Percentiles rank a stretch among this genome's conserved stretches.
These are phyloP conservation scores for Porphyridium purpureum DNA, from an alignment of 23 red algal genomes.

Conservation along the genomic window DNA sequence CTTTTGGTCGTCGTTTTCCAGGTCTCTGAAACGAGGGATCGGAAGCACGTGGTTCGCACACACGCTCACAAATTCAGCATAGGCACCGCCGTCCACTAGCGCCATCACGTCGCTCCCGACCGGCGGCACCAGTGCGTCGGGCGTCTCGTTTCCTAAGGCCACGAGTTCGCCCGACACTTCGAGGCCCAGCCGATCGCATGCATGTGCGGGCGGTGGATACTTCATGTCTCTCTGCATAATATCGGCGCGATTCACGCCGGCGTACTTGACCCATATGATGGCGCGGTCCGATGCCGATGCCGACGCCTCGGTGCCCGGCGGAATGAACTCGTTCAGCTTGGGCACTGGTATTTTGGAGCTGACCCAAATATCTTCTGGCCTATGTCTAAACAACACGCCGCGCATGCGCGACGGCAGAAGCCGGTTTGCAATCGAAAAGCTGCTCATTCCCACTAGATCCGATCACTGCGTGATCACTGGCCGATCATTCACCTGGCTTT, in stretches of 20 bases:
- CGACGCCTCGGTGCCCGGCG: too few species aligned
- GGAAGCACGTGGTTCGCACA: background rate
- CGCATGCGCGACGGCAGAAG: too few species aligned
- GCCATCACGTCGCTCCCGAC: slow-evolving; percentile 2
- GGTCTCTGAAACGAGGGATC: too few species aligned
- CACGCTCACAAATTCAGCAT: slow-evolving; percentile 3
- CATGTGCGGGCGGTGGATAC: slow-evolving; percentile 9
- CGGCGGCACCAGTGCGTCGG: background rate
- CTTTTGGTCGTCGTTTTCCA: background rate
- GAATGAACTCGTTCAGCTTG: too few species aligned
- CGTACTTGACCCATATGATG: background rate
- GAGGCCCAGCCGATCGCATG: slow-evolving; percentile 1
- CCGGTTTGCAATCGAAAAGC: too few species aligned
- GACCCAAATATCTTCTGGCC: too few species aligned
- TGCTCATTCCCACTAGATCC: too few species aligned
- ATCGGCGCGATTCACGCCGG: slow-evolving; percentile 14
- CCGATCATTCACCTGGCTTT: too few species aligned
- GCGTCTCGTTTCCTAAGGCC: slow-evolving; percentile 1
- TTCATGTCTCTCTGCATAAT: slow-evolving; percentile 3
- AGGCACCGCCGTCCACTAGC: slow-evolving; percentile 8
- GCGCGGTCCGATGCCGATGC: too few species aligned
- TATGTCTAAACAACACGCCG: too few species aligned
- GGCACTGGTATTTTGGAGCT: too few species aligned
- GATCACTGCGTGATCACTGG: too few species aligned
- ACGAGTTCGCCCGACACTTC: slow-evolving; percentile 2